These are phyloP conservation scores for Solanum hybrid DNA, from an alignment of 305 asterid species.

Conservation along the genomic window DNA sequence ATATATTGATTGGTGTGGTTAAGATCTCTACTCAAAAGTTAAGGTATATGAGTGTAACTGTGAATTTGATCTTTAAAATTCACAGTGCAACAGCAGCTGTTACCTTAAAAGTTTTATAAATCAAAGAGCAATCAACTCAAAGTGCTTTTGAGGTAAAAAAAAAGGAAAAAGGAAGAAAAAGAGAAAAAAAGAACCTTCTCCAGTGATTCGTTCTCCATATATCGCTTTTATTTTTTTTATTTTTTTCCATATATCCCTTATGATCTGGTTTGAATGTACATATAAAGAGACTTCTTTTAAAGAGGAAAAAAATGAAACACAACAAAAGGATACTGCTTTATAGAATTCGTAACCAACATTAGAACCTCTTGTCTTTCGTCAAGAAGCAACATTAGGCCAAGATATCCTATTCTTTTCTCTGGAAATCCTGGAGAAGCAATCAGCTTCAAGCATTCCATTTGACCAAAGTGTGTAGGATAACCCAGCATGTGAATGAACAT, in stretches of 20 bases:
- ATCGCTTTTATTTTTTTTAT: neutral
- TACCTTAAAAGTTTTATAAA: neutral
- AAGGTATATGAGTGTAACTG: slow-evolving; percentile 29
- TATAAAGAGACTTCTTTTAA: neutral
- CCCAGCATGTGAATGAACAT: slow-evolving; percentile 99
- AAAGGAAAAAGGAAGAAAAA: neutral
- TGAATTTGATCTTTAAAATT: neutral
- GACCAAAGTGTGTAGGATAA: slow-evolving; percentile 99
- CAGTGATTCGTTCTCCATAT: neutral
- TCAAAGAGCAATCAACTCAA: slow-evolving; percentile 3
- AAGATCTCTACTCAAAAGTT: slow-evolving; percentile 69
- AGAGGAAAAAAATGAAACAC: slow-evolving; percentile 5
- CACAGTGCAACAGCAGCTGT: neutral
- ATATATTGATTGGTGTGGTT: slow-evolving; percentile 95
- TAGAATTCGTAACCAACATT: slow-evolving; percentile 97
- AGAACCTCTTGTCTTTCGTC: slow-evolving; percentile 99
- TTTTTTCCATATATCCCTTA: neutral
- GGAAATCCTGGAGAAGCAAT: slow-evolving; percentile 98
- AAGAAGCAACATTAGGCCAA: slow-evolving; percentile 97
- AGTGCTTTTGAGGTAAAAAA: neutral
- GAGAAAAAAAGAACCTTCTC: neutral
- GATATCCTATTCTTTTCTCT: slow-evolving; percentile 98
- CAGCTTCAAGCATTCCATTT: slow-evolving; percentile 97
- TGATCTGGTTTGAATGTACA: neutral
- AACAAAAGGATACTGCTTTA: slow-evolving; percentile 72